A percentile compares a stretch with the other conserved stretches of the same genome.
Evolutionary conservation across 257 asterid genomes (phyloP).

Genomic region (Buddleja alternifolia): DNA sequence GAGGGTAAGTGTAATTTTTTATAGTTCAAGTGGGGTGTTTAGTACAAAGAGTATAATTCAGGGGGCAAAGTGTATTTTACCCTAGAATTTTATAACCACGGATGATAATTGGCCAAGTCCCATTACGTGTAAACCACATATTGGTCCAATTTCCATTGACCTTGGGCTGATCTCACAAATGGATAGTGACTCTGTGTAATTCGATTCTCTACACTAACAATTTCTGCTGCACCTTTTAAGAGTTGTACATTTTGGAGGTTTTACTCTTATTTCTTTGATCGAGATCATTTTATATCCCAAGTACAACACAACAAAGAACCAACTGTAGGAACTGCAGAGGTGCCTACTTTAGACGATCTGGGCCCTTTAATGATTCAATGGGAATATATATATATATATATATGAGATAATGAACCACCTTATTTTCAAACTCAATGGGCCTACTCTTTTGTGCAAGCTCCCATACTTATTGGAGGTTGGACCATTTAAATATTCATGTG

Average conservation of each 20-base stretch:
- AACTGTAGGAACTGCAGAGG: background rate
- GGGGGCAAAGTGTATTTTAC: too few relatives aligned
- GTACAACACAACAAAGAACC: constrained; percentile 19
- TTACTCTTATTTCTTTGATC: background rate
- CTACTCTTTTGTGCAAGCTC: constrained; percentile 19
- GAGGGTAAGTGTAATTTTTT: too few relatives aligned
- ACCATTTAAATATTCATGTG: constrained; percentile 30
- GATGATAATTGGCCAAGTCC: background rate
- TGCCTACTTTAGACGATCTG: background rate
- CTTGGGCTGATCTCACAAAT: constrained; percentile 17
- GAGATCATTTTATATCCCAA: background rate
- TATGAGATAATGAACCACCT: background rate
- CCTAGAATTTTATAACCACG: too few relatives aligned
- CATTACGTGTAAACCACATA: constrained; percentile 17
- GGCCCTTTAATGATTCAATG: background rate
- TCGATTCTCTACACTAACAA: too few relatives aligned
- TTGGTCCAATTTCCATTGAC: constrained; percentile 12
- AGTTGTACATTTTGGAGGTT: background rate
- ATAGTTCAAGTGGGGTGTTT: too few relatives aligned
- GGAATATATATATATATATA: too few relatives aligned
- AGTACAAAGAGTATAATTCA: too few relatives aligned
- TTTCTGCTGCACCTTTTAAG: background rate
- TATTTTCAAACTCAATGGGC: constrained; percentile 7
- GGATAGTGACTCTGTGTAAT: constrained; percentile 10
- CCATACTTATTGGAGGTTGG: constrained; percentile 36